Evolutionary conservation across 441 rosid species (phyloP).

Genomic region (Pelargonium australe): DNA sequence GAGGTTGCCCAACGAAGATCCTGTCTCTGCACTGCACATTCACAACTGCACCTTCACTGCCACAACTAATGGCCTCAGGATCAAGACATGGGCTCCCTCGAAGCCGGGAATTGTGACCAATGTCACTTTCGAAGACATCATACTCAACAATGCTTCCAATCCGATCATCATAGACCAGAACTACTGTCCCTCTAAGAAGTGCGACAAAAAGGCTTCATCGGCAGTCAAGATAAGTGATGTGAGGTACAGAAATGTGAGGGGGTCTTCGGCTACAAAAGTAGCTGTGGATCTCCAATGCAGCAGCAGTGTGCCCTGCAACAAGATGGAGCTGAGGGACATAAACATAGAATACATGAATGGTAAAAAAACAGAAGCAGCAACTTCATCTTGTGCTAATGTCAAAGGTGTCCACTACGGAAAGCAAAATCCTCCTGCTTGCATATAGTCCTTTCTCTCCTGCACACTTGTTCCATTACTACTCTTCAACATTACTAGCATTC

Average conservation of each 20-base stretch:
- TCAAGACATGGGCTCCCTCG: conserved; percentile 42
- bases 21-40: conserved; percentile 30
- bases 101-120: conserved; percentile 16
- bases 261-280: conserved; percentile 32
- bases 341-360: background rate
- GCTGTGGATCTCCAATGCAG: conserved; percentile 40
- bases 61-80: conserved; percentile 40
- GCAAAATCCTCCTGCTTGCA: background rate
- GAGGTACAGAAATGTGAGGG: conserved; percentile 37
- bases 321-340: background rate
- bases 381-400: background rate
- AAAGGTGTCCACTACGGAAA: background rate
- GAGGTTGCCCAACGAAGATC: conserved; percentile 23
- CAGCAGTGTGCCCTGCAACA: background rate
- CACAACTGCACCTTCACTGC: conserved; percentile 30
- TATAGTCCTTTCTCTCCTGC: too few relatives aligned
- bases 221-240: conserved; percentile 32
- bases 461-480: too few relatives aligned
- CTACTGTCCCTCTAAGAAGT: conserved; percentile 37
- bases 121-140: conserved; percentile 36
- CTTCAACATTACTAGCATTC: too few relatives aligned
- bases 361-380: background rate
- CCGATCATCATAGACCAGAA: conserved; percentile 44
- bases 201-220: conserved; percentile 35
- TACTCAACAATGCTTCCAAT: conserved; percentile 30